Percentiles rank a stretch among this genome's conserved stretches.
phyloP scores from a whole-genome alignment of 2,329 filamentous ascomycete species.

The Epichloe aotearoae region DNA sequence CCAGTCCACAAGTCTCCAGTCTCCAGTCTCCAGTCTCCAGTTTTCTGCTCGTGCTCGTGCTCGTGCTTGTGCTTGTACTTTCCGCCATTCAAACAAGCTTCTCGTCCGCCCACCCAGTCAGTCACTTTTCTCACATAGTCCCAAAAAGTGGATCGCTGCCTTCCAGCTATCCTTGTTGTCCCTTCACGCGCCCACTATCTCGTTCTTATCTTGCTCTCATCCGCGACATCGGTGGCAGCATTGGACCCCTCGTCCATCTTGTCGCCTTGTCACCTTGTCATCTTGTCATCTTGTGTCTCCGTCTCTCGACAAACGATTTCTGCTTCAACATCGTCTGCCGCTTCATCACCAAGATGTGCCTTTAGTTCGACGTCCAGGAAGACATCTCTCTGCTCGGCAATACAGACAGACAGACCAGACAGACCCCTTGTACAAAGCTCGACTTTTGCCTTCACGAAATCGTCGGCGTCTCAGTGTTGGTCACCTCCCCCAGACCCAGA shows the following conservation, averaged over 20 bases:
- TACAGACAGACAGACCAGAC: neutral
- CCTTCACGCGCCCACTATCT: neutral
- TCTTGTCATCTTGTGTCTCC: neutral
- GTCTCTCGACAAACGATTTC: neutral
- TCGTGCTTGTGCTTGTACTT: no score
- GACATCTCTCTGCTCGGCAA: neutral
- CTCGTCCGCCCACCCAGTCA: neutral
- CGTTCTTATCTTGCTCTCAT: constrained; percentile 1
- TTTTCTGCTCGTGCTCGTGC: neutral
- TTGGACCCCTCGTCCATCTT: neutral
- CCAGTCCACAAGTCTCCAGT: no score
- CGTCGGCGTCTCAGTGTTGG: constrained; percentile 6
- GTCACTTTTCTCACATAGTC: neutral
- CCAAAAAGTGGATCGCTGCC: neutral
- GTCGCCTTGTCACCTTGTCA: no score
- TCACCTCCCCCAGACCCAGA: neutral
- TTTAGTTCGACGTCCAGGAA: neutral
- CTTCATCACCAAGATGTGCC: neutral
- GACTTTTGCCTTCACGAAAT: neutral
- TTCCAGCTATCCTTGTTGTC: neutral
- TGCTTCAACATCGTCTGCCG: neutral
- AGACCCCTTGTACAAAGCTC: neutral
- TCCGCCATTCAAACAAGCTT: neutral
- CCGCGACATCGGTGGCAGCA: neutral
- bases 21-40: neutral